A percentile compares a stretch with the other conserved stretches of the same genome.
Conservation (phyloP, 768 basidiomycete species). For the Naganishia antarctica region DNA sequence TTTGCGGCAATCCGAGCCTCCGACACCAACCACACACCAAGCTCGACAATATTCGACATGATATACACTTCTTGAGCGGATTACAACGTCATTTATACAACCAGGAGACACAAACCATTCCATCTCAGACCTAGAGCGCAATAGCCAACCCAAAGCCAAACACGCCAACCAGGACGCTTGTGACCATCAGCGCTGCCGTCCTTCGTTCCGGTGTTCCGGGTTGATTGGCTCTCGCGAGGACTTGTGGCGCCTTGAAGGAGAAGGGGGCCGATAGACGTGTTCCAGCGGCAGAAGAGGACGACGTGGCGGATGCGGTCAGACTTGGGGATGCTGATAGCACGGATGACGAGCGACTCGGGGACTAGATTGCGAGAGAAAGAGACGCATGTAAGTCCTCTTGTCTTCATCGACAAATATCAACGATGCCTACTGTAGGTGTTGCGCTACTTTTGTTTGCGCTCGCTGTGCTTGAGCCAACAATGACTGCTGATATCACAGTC, state of each 20-base stretch:
- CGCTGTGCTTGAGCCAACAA: background rate
- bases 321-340: background rate
- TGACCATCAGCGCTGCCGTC: conserved; percentile 10
- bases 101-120: background rate
- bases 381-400: no score
- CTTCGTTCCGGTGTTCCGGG: conserved; percentile 8
- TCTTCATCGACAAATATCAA: no score
- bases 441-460: no score
- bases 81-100: conserved; percentile 11
- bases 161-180: conserved; percentile 6
- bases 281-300: conserved; percentile 4
- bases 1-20: no score
- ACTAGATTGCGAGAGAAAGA: background rate
- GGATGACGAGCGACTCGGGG: background rate
- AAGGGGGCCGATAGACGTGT: conserved; percentile 12
- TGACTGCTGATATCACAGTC: background rate
- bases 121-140: background rate
- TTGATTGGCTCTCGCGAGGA: background rate
- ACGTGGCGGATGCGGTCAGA: background rate
- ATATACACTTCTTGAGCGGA: no score
- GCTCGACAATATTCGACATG: no score
- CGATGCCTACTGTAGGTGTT: no score
- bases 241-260: background rate
- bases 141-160: conserved; percentile 16
- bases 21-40: no score